Evolutionary conservation across 2,329 filamentous ascomycete genomes (phyloP).

Genomic region (Fonsecaea multimorphosa): DNA sequence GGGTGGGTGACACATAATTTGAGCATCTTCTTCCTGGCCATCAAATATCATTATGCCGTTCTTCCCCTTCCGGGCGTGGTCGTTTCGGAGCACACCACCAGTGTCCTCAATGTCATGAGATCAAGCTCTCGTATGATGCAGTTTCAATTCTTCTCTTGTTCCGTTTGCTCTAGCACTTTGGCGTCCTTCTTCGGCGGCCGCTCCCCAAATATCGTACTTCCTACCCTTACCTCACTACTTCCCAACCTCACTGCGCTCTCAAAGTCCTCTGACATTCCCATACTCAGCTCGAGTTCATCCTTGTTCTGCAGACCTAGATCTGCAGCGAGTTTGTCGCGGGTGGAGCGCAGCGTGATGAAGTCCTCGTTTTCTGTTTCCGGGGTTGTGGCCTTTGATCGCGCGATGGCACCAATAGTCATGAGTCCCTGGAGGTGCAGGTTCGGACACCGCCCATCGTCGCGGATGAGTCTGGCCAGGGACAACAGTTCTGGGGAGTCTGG

Average conservation of each 20-base stretch:
- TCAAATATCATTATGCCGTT: conserved; percentile 1
- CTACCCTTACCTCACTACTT: conserved; percentile 87
- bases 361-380: conserved; percentile 88
- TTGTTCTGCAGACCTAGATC: conserved; percentile 60
- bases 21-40: conserved; percentile 4
- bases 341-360: conserved; percentile 72
- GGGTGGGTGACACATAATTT: conserved; percentile 14
- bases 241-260: conserved; percentile 84
- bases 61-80: neutral
- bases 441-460: conserved; percentile 66
- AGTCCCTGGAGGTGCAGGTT: conserved; percentile 74
- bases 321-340: conserved; percentile 71
- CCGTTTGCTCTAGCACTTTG: conserved; percentile 57
- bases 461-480: conserved; percentile 72
- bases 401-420: conserved; percentile 98
- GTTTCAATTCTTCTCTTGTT: conserved; percentile 11
- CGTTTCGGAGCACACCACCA: neutral
- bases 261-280: conserved; percentile 98
- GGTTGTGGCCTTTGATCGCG: conserved; percentile 75
- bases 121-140: neutral
- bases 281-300: conserved; percentile 81
- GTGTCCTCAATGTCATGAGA: neutral
- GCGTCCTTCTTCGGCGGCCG: conserved; percentile 81
- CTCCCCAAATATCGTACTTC: conserved; percentile 90
- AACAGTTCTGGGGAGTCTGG: conserved; percentile 56